Conservation (phyloP, 495 filamentous ascomycete species). For the Penicillium dipodomyicola region DNA sequence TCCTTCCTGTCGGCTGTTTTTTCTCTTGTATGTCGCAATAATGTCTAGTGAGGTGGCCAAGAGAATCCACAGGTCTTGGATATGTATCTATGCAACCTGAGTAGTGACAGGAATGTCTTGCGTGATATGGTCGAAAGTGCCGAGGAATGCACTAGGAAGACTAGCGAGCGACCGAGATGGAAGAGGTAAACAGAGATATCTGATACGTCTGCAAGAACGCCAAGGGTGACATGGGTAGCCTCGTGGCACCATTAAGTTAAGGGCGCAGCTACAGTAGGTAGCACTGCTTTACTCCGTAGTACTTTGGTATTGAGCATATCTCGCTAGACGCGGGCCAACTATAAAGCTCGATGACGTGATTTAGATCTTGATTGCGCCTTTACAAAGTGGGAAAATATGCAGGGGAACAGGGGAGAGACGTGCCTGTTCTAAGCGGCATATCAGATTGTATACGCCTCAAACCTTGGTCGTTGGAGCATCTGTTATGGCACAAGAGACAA, state of each 20-base stretch:
- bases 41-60: neutral
- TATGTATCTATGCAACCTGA: neutral
- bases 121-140: neutral
- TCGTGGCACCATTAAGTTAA: neutral
- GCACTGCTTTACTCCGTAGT: neutral
- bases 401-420: neutral
- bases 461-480: neutral
- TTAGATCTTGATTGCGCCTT: slow-evolving; percentile 38
- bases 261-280: neutral
- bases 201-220: neutral
- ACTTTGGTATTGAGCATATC: neutral
- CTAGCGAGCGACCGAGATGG: neutral
- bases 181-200: neutral
- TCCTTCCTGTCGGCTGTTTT: neutral
- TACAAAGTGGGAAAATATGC: slow-evolving; percentile 1
- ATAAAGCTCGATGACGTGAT: slow-evolving; percentile 32
- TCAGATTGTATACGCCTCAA: neutral
- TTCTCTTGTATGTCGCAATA: neutral
- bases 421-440: slow-evolving; percentile 4
- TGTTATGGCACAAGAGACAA: too few species aligned
- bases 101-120: neutral
- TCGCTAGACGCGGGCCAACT: neutral
- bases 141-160: neutral
- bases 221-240: neutral
- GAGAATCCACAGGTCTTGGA: neutral